A percentile compares a stretch with the other conserved stretches of the same genome.
These are phyloP conservation scores for Juglanconis sp. DNA, from an alignment of 2,329 filamentous ascomycete genomes.

Conservation along the genomic window DNA sequence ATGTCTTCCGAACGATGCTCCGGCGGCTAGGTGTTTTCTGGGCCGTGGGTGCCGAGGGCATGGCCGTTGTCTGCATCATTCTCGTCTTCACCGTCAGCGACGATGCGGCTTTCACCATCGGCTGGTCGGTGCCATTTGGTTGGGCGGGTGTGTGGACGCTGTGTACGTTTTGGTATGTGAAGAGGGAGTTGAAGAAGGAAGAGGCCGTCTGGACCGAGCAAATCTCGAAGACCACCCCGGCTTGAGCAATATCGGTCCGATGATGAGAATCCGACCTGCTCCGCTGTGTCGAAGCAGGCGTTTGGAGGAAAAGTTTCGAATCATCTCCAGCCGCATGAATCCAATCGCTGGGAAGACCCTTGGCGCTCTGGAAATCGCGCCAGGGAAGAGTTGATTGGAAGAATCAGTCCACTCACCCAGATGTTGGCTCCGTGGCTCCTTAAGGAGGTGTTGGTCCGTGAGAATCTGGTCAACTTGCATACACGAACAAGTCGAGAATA, in stretches of 20 bases:
- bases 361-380: too few relatives aligned
- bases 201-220: constrained; percentile 25
- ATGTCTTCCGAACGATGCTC: constrained; percentile 51
- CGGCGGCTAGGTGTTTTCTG: constrained; percentile 55
- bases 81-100: constrained; percentile 23
- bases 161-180: constrained; percentile 26
- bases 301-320: neutral
- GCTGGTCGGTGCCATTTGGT: constrained; percentile 24
- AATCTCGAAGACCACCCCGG: constrained; percentile 10
- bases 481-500: too few relatives aligned
- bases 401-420: too few relatives aligned
- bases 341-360: neutral
- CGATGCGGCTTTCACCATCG: constrained; percentile 22
- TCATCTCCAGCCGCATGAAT: neutral
- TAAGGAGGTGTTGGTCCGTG: too few relatives aligned
- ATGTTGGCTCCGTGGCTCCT: too few relatives aligned
- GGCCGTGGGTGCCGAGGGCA: constrained; percentile 42
- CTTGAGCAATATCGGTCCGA: neutral
- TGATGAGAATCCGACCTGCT: neutral
- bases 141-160: constrained; percentile 25
- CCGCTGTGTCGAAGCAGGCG: neutral
- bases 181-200: constrained; percentile 25
- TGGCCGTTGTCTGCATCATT: constrained; percentile 22
- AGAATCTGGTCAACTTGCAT: too few relatives aligned
- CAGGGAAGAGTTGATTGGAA: too few relatives aligned